These are phyloP conservation scores for Miscanthus lutarioriparius DNA, from an alignment of 176 grass and related monocot genomes.

Conservation along the genomic window DNA sequence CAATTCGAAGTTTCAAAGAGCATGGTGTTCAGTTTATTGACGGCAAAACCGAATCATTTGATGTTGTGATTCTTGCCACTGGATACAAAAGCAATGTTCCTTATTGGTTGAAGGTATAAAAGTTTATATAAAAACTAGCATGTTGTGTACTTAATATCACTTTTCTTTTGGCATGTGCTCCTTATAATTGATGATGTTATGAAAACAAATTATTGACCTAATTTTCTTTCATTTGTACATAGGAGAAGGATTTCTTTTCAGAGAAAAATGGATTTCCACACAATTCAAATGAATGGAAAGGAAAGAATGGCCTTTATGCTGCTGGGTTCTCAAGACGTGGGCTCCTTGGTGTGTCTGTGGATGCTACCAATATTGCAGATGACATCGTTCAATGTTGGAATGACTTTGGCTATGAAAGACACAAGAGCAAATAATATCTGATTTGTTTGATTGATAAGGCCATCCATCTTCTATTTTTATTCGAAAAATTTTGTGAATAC, in stretches of 20 bases:
- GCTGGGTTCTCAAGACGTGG: slow-evolving; percentile 75
- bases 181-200: neutral
- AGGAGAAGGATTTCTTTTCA: slow-evolving; percentile 85
- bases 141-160: neutral
- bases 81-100: slow-evolving; percentile 87
- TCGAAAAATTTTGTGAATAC: slow-evolving; percentile 23
- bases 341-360: slow-evolving; percentile 63
- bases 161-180: neutral
- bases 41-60: slow-evolving; percentile 57
- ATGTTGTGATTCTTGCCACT: slow-evolving; percentile 72
- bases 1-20: slow-evolving; percentile 45
- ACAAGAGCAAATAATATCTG: slow-evolving; percentile 5
- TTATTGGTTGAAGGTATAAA: slow-evolving; percentile 80
- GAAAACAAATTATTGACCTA: neutral
- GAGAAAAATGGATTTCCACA: slow-evolving; percentile 79
- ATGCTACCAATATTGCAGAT: slow-evolving; percentile 58
- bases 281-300: slow-evolving; percentile 80
- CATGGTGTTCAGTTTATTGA: slow-evolving; percentile 68
- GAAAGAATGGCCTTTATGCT: slow-evolving; percentile 70
- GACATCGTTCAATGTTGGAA: slow-evolving; percentile 54
- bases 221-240: neutral
- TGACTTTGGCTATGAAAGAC: slow-evolving; percentile 3
- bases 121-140: neutral
- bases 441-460: neutral
- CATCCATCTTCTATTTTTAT: neutral